phyloP scores from a whole-genome alignment of 441 rosid genomes.

The Adansonia madagascariensis region DNA sequence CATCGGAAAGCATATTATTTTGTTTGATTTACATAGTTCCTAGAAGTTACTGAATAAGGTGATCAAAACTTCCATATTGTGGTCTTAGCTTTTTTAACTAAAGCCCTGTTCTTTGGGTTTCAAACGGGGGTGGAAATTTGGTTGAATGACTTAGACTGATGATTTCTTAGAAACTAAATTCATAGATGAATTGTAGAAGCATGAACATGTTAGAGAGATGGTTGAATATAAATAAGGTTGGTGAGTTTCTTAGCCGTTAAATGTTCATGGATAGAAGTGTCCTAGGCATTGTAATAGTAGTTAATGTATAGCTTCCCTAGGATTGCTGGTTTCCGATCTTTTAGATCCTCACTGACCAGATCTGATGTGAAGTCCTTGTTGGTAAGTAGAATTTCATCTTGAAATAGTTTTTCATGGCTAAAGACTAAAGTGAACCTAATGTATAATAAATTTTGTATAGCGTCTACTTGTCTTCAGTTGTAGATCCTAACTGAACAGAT shows the following conservation, averaged over 20 bases:
- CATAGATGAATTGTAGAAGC: background rate
- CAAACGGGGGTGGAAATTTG: background rate
- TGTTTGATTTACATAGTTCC: background rate
- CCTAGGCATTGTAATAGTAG: background rate
- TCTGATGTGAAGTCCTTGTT: background rate
- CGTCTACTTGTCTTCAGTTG: background rate
- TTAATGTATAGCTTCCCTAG: background rate
- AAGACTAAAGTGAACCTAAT: background rate
- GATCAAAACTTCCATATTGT: background rate
- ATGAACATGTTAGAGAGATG: background rate
- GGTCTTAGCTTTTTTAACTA: background rate
- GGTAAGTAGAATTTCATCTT: background rate
- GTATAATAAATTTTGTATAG: background rate
- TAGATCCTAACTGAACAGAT: background rate
- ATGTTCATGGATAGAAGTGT: background rate
- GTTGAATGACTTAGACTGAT: background rate
- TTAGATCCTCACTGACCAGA: background rate
- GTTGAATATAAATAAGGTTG: background rate
- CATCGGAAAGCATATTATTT: background rate
- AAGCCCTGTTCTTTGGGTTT: background rate
- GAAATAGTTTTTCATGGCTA: background rate
- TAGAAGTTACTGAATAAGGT: background rate
- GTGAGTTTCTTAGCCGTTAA: background rate
- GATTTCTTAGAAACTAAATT: background rate
- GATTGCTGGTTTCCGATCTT: background rate